Evolutionary conservation across 2,329 filamentous ascomycete species (phyloP).

Genomic region (Alternaria dauci): DNA sequence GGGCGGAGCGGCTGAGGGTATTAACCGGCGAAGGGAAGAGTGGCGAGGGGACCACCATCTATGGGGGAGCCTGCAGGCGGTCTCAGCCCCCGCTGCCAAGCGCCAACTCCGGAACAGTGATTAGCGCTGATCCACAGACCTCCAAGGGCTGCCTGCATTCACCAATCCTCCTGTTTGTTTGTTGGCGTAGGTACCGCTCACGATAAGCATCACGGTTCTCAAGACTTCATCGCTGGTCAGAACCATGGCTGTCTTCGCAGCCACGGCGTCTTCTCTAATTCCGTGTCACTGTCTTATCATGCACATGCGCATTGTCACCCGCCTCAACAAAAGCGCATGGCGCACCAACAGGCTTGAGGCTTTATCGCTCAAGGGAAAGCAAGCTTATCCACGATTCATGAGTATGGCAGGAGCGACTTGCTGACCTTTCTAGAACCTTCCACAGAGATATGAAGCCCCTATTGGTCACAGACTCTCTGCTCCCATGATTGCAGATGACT

Average conservation of each 20-base stretch:
- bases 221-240: not conserved
- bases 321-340: constrained; percentile 6
- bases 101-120: constrained; percentile 4
- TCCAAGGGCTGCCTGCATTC: not conserved
- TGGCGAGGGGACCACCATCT: constrained; percentile 15
- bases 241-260: not conserved
- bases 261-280: not conserved
- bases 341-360: constrained; percentile 2
- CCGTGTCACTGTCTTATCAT: not conserved
- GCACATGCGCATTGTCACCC: constrained; percentile 1
- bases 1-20: constrained; percentile 10
- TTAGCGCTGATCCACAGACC: not conserved
- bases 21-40: constrained; percentile 16
- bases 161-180: not conserved
- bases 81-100: constrained; percentile 21
- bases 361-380: not conserved
- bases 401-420: not conserved
- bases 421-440: not conserved
- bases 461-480: not conserved
- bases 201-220: not conserved
- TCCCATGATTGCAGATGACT: not conserved
- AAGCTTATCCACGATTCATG: not conserved
- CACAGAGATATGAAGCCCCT: not conserved
- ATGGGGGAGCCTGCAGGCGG: constrained; percentile 8
- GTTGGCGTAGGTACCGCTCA: not conserved